These are phyloP conservation scores for Colletotrichum sp. DNA, from an alignment of 2,329 filamentous ascomycete species.

Conservation along the genomic window DNA sequence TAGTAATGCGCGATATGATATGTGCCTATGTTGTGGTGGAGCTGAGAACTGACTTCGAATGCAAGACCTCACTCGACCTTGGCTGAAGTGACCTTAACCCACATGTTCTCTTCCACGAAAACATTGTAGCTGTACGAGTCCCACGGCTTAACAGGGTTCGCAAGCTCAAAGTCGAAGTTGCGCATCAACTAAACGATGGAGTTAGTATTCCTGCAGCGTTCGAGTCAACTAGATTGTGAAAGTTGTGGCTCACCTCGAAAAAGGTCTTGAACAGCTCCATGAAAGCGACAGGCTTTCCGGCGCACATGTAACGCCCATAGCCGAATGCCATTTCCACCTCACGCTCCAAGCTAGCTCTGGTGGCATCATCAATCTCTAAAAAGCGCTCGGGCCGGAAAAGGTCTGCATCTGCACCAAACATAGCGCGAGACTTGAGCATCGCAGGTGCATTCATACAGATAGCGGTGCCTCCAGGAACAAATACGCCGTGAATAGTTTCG, in stretches of 20 bases:
- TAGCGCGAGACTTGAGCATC: conserved; percentile 44
- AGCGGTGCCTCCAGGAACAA: conserved; percentile 41
- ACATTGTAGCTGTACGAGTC: background rate
- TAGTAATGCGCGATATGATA: background rate
- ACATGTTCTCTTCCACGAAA: background rate
- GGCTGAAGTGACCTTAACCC: background rate
- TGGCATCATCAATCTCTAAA: conserved; percentile 39
- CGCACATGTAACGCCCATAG: conserved; percentile 50
- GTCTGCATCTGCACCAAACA: conserved; percentile 47
- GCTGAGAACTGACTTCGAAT: background rate
- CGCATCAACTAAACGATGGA: background rate
- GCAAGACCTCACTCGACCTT: background rate
- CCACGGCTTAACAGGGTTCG: background rate
- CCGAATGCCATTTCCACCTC: conserved; percentile 56
- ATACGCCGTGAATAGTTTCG: conserved; percentile 29
- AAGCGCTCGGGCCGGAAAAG: conserved; percentile 55
- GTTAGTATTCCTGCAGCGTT: background rate
- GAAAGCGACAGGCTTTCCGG: conserved; percentile 54
- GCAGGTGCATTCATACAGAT: conserved; percentile 37
- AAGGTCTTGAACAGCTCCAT: conserved; percentile 56
- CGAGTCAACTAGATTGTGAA: background rate
- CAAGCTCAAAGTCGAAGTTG: conserved; percentile 5
- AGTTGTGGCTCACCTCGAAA: background rate
- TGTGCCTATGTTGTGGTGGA: background rate
- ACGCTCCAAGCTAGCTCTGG: conserved; percentile 41